phyloP scores from a whole-genome alignment of 2,329 filamentous ascomycete species.

The Neofusicoccum parvum region DNA sequence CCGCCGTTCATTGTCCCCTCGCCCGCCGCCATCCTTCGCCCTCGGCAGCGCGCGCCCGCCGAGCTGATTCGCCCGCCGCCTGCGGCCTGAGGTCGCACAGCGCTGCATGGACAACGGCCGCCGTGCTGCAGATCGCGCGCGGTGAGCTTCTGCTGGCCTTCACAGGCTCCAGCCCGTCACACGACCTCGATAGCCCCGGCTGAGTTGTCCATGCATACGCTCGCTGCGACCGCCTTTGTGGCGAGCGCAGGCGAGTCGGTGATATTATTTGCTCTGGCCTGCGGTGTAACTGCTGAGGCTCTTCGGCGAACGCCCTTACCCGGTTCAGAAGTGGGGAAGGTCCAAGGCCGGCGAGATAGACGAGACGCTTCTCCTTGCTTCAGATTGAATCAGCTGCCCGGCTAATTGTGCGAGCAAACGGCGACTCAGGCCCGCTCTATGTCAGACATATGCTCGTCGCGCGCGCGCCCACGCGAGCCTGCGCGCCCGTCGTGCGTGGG shows the following conservation, averaged over 20 bases:
- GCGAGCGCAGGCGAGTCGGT: constrained; percentile 11
- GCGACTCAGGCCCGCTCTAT: constrained; percentile 3
- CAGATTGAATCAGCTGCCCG: not conserved
- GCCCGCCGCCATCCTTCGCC: constrained; percentile 11
- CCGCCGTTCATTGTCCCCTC: not conserved
- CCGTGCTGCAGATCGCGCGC: constrained; percentile 21
- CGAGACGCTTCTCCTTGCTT: constrained; percentile 21
- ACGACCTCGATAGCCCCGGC: constrained; percentile 17
- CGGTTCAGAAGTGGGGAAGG: constrained; percentile 21
- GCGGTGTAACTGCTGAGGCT: constrained; percentile 22
- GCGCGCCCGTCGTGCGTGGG: not conserved
- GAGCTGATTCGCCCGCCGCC: constrained; percentile 7
- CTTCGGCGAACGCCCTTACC: constrained; percentile 19
- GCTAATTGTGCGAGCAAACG: constrained; percentile 9
- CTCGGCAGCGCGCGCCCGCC: not conserved
- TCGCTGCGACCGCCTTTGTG: constrained; percentile 19
- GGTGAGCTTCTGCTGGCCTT: constrained; percentile 19
- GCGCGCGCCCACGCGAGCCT: not conserved
- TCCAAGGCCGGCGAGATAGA: constrained; percentile 13
- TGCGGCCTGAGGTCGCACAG: constrained; percentile 17
- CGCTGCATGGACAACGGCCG: constrained; percentile 21
- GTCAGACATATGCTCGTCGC: not conserved
- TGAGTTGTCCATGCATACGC: constrained; percentile 22
- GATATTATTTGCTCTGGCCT: constrained; percentile 11
- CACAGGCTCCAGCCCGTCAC: constrained; percentile 12